Conservation (phyloP, 75 land plant species). For the Cupressus sempervirens region DNA sequence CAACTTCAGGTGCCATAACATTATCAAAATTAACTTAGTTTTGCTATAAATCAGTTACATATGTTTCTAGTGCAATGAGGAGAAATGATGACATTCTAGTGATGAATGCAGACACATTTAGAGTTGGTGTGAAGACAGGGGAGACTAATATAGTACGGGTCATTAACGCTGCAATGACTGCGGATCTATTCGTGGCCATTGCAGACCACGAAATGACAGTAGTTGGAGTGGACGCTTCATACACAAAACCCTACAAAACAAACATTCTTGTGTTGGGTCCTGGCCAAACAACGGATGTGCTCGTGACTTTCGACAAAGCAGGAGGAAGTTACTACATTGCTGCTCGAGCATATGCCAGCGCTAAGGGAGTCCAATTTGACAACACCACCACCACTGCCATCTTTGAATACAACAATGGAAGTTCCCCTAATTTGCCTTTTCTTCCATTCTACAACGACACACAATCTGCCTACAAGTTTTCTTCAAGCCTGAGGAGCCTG, state of each 20-base stretch:
- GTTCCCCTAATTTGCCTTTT: not conserved
- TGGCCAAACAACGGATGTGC: conserved; percentile 60
- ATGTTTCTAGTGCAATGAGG: not conserved
- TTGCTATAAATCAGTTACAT: not conserved
- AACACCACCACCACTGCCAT: conserved; percentile 39
- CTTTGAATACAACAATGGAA: conserved; percentile 24
- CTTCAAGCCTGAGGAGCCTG: conserved; percentile 31
- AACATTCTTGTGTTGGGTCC: conserved; percentile 41
- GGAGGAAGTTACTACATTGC: conserved; percentile 24
- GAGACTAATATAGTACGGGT: conserved; percentile 38
- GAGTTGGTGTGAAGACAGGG: conserved; percentile 26
- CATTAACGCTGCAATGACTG: conserved; percentile 39
- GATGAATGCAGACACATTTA: conserved; percentile 34
- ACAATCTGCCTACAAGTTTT: conserved; percentile 22
- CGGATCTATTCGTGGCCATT: conserved; percentile 46
- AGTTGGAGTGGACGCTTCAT: conserved; percentile 34
- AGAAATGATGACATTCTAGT: not conserved
- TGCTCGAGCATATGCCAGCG: conserved; percentile 22
- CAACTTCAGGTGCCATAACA: not conserved
- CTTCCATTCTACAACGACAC: conserved; percentile 57
- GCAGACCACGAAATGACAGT: conserved; percentile 32
- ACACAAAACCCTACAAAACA: conserved; percentile 45
- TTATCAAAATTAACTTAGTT: not conserved
- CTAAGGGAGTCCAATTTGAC: conserved; percentile 31
- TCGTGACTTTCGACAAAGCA: conserved; percentile 25